Conservation (phyloP, 2,329 filamentous ascomycete genomes). For the Epicoccum nigrum region DNA sequence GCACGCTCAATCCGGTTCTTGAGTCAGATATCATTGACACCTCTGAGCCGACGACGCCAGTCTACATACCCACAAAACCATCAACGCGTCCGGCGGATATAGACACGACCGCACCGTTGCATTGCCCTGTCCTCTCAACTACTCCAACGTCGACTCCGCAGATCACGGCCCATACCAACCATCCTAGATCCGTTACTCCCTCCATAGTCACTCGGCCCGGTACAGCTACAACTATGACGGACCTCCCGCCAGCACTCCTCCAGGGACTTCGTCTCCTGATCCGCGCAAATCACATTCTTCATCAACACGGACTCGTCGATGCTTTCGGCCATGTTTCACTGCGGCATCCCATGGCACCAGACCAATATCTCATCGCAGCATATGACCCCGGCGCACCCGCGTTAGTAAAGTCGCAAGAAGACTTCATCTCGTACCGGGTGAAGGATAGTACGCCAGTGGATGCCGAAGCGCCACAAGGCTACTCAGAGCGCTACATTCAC, state of each 20-base stretch:
- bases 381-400: constrained; percentile 54
- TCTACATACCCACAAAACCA: constrained; percentile 9
- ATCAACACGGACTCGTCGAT: constrained; percentile 58
- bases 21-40: background rate
- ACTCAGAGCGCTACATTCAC: constrained; percentile 54
- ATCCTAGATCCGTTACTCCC: constrained; percentile 7
- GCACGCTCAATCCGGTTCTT: constrained; percentile 5
- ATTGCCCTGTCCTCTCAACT: constrained; percentile 3
- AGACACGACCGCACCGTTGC: background rate
- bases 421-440: constrained; percentile 57
- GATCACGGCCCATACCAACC: constrained; percentile 3
- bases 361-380: constrained; percentile 57
- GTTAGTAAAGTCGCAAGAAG: constrained; percentile 50
- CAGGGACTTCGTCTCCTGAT: constrained; percentile 31
- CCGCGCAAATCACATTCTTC: constrained; percentile 56
- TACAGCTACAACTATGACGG: constrained; percentile 4
- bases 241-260: constrained; percentile 21
- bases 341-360: constrained; percentile 53
- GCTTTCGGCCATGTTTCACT: constrained; percentile 62
- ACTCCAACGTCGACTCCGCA: constrained; percentile 12
- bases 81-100: background rate
- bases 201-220: constrained; percentile 3
- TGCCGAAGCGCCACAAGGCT: constrained; percentile 45
- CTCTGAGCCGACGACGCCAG: constrained; percentile 13
- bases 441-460: constrained; percentile 52